Base-by-base conservation (phyloP, 306 rosid species). In the Medicago arabica region DNA sequence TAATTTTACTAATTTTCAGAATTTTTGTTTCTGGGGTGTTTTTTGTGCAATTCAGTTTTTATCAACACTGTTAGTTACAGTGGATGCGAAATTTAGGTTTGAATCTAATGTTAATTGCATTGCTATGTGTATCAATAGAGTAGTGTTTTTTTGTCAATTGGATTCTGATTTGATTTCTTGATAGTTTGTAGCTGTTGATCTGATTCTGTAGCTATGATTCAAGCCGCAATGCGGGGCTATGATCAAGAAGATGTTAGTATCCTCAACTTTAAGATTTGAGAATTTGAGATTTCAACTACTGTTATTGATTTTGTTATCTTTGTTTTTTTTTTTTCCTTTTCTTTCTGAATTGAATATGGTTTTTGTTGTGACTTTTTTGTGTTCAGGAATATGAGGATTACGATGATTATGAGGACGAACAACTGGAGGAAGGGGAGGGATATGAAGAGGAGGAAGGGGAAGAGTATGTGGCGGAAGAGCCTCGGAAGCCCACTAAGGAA, bases 401-500 rank as follows among this genome's bases (percentile, higher is more conserved):
- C 36, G 87, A 86, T 36, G 97, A 86, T 62, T 89, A 85, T 63
- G 94, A 77, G 60, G 88, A 67, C 4, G 90, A 80, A 53, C 85
- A 75, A 51, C 76, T 57, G 21, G 93, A 85, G 84, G 79, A 68
- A 58, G 87, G 70, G 75, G 76, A 86, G 38, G 90, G 54, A 36
- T 83, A 86, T 18, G 90, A 76, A 34, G 90, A 83, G n/a, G 89
- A 82, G 21, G 93, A 54, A 67, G 92, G 77, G 64, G 89, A 76
- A 2, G 87, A 84, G 17, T 65, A 87, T 2, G 87, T 77, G 47
- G 91, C 74, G 82, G 84, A 81, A 65, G 85, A 82, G 71, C 90
- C 85, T 69, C 91, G 49, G 16, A 87, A 85, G 70, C 96, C 89
- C 6, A 83, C 92, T 4, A 87, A 87, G 80, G 98, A 91, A 70